Evolutionary conservation across 2,329 filamentous ascomycete species (phyloP), one percentile per base, ranked within the genome.

Genomic region (Aspergillus ochraceus): DNA sequence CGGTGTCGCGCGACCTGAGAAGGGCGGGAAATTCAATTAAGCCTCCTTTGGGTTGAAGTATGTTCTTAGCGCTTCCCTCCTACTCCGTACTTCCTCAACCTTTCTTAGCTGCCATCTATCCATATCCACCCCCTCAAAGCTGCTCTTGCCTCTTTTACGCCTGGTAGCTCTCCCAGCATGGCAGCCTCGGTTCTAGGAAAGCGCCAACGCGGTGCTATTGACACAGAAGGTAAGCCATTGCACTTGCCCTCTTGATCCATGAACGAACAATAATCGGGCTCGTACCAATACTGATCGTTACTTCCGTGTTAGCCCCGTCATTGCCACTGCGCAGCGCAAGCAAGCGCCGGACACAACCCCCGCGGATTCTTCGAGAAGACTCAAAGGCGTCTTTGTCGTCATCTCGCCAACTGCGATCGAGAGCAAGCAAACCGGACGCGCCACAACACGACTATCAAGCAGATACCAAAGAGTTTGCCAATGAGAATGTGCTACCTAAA

Each of bases 321-420:
- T 58, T 76, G n/a, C 70, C 74, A 50, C 63, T 74, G 50, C 75
- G 71, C 30, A 75, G 74, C 59, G 73, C 76, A 52, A 80, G 78
- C 69, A 83, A 81, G 74, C 79, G 78, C 64, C 78, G 79, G 64
- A 74, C 73, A 71, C 79, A 77, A 75, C 65, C 77, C 77, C 70
- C 76, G 58, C 72, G 68, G 59, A 76, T 75, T 54, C 74, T 74
- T 54, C 69, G 74, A 59, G 76, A 78, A 63, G 64, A 65, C 26
- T 59, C 60, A 29, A 64, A 69, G 20, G 61, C 66, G 59, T 58
- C 65, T 59, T 65, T 65, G 57, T 60, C 64, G 20, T 63, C 72
- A 50, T 65, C 70, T 55, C 70, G 70, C 57, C 71, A 69, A 59
- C 71, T 76, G 57, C 73, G 73, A 57, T 77, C 76, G 32, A 71